A percentile compares a stretch with the other conserved stretches of the same genome.
These are phyloP conservation scores for Camellia japonica DNA, from an alignment of 148 eudicot genomes.

Conservation along the genomic window DNA sequence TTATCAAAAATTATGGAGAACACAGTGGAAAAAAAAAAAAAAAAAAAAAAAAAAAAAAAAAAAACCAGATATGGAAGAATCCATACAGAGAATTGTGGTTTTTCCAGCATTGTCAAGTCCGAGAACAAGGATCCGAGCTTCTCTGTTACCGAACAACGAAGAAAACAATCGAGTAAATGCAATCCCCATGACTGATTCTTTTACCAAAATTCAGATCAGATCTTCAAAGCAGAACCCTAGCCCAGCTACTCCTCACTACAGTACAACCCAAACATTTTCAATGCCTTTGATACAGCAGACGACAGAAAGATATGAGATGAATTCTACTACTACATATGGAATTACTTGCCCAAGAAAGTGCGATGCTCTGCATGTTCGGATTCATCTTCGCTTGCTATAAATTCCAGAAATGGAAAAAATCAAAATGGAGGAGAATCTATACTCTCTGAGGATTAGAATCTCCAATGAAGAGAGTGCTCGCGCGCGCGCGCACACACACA, in stretches of 20 bases:
- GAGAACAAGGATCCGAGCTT: constrained; percentile 99
- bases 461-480: background rate
- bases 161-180: constrained; percentile 76
- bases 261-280: background rate
- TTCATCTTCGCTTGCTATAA: background rate
- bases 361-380: background rate
- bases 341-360: background rate
- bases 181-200: constrained; percentile 49
- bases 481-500: too few relatives aligned
- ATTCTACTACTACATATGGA: background rate
- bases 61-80: background rate
- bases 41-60: constrained; percentile 5
- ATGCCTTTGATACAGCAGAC: background rate
- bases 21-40: constrained; percentile 25
- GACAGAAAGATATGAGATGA: background rate
- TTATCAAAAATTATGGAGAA: background rate
- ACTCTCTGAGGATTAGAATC: background rate
- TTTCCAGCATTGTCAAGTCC: constrained; percentile 99
- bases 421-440: background rate
- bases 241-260: background rate
- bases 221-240: constrained; percentile 13
- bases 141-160: constrained; percentile 80
- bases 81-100: constrained; percentile 94
- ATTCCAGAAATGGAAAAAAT: background rate
- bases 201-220: constrained; percentile 28